Percentiles rank a stretch among this genome's conserved stretches.
Evolutionary conservation across 352 stramenopile species (phyloP).

Genomic region (Phytophthora idaei): DNA sequence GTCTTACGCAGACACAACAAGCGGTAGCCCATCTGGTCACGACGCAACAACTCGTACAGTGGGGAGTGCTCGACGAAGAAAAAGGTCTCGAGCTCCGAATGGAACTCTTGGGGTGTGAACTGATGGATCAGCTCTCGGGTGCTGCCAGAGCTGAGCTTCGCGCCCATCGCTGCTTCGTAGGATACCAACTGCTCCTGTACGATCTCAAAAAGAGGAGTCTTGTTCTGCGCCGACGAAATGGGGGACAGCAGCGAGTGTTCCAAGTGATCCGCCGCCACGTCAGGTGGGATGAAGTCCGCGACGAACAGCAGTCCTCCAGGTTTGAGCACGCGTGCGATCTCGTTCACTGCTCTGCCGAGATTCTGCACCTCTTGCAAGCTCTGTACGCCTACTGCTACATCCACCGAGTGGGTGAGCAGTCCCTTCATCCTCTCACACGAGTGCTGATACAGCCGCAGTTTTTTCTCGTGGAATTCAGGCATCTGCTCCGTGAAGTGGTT

Average conservation of each 20-base stretch:
- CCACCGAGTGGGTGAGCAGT: slow-evolving; percentile 55
- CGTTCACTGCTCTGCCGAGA: slow-evolving; percentile 45
- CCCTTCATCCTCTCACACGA: slow-evolving; percentile 69
- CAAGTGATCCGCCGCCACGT: slow-evolving; percentile 42
- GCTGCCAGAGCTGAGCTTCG: slow-evolving; percentile 43
- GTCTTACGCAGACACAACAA: slow-evolving; percentile 56
- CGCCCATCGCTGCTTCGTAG: slow-evolving; percentile 48
- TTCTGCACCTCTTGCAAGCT: slow-evolving; percentile 71
- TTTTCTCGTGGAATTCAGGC: slow-evolving; percentile 39
- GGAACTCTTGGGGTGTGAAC: slow-evolving; percentile 52
- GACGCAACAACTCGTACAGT: slow-evolving; percentile 51
- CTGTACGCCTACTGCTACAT: slow-evolving; percentile 62
- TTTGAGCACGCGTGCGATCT: slow-evolving; percentile 66
- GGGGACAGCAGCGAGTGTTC: slow-evolving; percentile 46
- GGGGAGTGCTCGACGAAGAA: slow-evolving; percentile 58
- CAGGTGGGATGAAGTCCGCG: slow-evolving; percentile 70
- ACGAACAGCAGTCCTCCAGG: slow-evolving; percentile 65
- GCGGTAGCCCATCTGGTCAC: slow-evolving; percentile 56
- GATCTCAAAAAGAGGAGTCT: slow-evolving; percentile 43
- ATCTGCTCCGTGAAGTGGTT: slow-evolving; percentile 48
- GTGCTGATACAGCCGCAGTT: slow-evolving; percentile 66
- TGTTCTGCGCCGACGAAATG: slow-evolving; percentile 39
- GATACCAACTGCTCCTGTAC: slow-evolving; percentile 55
- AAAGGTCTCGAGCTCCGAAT: slow-evolving; percentile 58
- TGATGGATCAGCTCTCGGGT: slow-evolving; percentile 44